Evolutionary conservation across 176 grass and related monocot species (phyloP), one percentile per base, ranked within the genome.

Genomic region (Cenchrus americanus): DNA sequence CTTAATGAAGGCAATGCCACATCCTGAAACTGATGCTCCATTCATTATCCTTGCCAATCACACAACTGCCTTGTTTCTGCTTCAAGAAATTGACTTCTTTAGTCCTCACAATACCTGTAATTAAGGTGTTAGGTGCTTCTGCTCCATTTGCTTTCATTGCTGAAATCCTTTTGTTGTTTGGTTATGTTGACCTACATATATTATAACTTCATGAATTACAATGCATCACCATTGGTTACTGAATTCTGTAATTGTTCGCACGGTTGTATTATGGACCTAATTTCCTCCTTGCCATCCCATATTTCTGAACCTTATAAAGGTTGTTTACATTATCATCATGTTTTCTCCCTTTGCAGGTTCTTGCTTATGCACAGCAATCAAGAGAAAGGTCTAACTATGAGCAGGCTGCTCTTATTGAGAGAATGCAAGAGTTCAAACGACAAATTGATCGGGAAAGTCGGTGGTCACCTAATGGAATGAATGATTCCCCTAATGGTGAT

Each of bases 391-490:
- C 93, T 62, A 99, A 96, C 83, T 94, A 96, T 37, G 97, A 99
- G 67, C 88, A 99, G 82, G 93, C 91, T 61, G 91, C 91, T 79
- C 86, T 99, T 80, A 19, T 92, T 67, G 97, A 99, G 78, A 92
- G 91, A 82, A 96, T 99, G 97, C 97, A 99, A 83, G 97, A 99
- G 14, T 99, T 99, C 60, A 99, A 99, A 87, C 87, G 93, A 21
- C 97, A 99, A 83, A 96, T 99, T 78, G 97, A 99, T 21, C 83
- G 93, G 59, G 97, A 99, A 85, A 94, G 89, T 79, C 80, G 91
- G 21, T 94, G 89, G 93, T 96, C 93, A 71, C 89, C 97, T 49
- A 94, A 86, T 87, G 87, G 83, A 19, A 85, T 83, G 23, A 73
- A 86, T 67, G 87, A 99, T 76, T 98, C 91, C 48, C 84, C 91